Evolutionary conservation across 2,329 filamentous ascomycete species (phyloP).

Genomic region (Apiospora saccharicola): DNA sequence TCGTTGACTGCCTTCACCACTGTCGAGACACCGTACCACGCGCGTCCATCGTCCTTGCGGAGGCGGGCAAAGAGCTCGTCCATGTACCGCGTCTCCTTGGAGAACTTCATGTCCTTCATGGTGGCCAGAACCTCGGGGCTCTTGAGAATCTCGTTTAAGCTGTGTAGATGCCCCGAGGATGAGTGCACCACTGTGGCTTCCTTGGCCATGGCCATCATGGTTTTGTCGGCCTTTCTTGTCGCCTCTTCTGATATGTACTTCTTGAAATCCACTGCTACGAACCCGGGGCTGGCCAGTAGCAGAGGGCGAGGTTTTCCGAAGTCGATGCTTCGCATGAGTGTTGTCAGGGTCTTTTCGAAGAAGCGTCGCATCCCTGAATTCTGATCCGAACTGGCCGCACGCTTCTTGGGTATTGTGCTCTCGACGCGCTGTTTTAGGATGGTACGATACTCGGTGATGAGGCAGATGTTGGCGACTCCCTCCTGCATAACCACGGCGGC

Average conservation of each 20-base stretch:
- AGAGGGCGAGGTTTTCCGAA: slow-evolving; percentile 74
- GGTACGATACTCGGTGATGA: slow-evolving; percentile 82
- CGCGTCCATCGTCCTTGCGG: slow-evolving; percentile 83
- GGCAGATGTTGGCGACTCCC: slow-evolving; percentile 80
- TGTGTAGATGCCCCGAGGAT: slow-evolving; percentile 85
- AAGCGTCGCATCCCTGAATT: slow-evolving; percentile 78
- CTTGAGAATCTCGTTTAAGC: slow-evolving; percentile 85
- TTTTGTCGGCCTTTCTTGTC: slow-evolving; percentile 68
- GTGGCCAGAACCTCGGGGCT: slow-evolving; percentile 79
- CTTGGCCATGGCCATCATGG: slow-evolving; percentile 67
- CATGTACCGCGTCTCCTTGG: slow-evolving; percentile 82
- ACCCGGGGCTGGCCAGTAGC: slow-evolving; percentile 88
- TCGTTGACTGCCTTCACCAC: slow-evolving; percentile 84
- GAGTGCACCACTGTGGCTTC: slow-evolving; percentile 80
- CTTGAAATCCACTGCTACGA: slow-evolving; percentile 82
- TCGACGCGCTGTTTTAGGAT: slow-evolving; percentile 76
- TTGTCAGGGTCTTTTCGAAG: slow-evolving; percentile 78
- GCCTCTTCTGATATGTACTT: slow-evolving; percentile 73
- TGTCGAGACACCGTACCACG: slow-evolving; percentile 87
- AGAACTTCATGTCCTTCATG: slow-evolving; percentile 87
- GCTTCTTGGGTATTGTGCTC: slow-evolving; percentile 71
- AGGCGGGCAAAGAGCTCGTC: slow-evolving; percentile 82
- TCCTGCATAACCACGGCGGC: slow-evolving; percentile 96
- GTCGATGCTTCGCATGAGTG: slow-evolving; percentile 80
- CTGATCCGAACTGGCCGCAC: slow-evolving; percentile 69